These are phyloP conservation scores for Botrytis byssoidea DNA, from an alignment of 2,329 filamentous ascomycete species.

Conservation along the genomic window DNA sequence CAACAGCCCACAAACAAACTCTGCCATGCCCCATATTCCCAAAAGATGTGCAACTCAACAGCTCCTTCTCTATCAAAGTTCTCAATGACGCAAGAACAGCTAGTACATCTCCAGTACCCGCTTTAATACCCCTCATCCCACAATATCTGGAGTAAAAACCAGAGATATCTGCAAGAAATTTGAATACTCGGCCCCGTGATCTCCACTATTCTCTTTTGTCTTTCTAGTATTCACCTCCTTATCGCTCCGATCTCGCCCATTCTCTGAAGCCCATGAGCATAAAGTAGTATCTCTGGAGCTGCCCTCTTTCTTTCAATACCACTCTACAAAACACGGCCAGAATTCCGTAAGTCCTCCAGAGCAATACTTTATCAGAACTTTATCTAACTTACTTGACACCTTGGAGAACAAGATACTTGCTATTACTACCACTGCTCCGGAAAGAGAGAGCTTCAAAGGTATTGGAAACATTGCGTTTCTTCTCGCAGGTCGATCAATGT, in stretches of 20 bases:
- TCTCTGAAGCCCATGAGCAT: neutral
- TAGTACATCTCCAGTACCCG: neutral
- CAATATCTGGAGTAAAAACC: neutral
- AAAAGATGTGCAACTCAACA: neutral
- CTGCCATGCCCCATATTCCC: neutral
- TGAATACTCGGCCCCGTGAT: neutral
- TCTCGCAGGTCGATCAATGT: neutral
- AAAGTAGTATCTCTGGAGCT: neutral
- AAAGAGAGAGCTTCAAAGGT: neutral
- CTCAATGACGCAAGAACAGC: neutral
- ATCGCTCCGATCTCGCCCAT: neutral
- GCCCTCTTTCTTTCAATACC: neutral
- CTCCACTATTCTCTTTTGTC: neutral
- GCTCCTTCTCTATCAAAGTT: conserved; percentile 3
- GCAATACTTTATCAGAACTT: neutral
- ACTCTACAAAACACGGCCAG: neutral
- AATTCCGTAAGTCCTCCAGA: too few species aligned
- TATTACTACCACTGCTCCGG: neutral
- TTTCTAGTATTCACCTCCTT: neutral
- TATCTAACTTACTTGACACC: neutral
- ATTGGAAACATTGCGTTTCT: neutral
- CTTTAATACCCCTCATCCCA: conserved; percentile 12
- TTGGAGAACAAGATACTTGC: neutral
- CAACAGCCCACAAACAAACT: neutral
- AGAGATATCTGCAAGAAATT: neutral